Evolutionary conservation across 2,329 filamentous ascomycete genomes (phyloP).

Genomic region (Aspergillus viridinutans): DNA sequence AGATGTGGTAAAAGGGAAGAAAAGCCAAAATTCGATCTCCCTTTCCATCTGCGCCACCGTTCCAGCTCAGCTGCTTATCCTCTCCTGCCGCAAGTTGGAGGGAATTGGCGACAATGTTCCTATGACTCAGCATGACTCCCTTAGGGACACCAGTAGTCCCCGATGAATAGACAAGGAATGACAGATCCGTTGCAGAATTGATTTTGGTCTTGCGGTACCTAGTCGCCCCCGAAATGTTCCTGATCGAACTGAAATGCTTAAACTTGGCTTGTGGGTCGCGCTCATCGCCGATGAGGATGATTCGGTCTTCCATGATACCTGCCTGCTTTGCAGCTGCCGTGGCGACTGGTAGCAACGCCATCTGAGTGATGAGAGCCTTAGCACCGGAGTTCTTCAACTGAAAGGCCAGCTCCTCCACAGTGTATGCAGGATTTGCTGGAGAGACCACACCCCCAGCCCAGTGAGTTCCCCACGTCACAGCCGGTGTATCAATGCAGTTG

Average conservation of each 20-base stretch:
- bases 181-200: constrained; percentile 66
- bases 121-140: constrained; percentile 80
- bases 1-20: constrained; percentile 88
- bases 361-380: constrained; percentile 71
- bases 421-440: constrained; percentile 88
- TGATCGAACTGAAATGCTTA: constrained; percentile 69
- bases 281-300: constrained; percentile 68
- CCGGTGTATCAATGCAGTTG: constrained; percentile 78
- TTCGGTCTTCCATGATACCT: constrained; percentile 66
- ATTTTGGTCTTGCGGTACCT: constrained; percentile 59
- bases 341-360: constrained; percentile 60
- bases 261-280: constrained; percentile 54
- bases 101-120: constrained; percentile 75
- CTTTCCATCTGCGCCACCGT: constrained; percentile 56
- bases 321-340: constrained; percentile 63
- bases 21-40: constrained; percentile 73
- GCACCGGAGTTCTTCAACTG: constrained; percentile 77
- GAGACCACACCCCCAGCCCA: constrained; percentile 80
- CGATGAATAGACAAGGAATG: constrained; percentile 82
- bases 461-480: constrained; percentile 70
- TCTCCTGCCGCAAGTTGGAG: constrained; percentile 55
- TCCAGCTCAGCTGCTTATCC: constrained; percentile 52
- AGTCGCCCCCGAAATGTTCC: constrained; percentile 58
- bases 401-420: constrained; percentile 73
- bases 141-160: constrained; percentile 91